Evolutionary conservation across 129 eudicot species (phyloP), one percentile per base, ranked within the genome.

Genomic region (Rutidosis leptorrhynchoides): DNA sequence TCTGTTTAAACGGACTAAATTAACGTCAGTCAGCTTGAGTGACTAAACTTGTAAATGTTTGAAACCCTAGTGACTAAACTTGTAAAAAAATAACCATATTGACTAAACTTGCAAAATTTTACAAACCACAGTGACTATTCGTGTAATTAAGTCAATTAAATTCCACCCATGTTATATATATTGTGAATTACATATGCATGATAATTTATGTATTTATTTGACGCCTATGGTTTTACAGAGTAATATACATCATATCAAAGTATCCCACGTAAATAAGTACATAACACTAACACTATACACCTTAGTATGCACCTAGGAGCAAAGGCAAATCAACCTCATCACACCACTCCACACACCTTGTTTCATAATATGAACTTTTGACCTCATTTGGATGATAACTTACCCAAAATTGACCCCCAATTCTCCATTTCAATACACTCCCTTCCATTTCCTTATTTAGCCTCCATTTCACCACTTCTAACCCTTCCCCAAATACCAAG

Each of bases 401-500:
- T 23, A 88, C 61, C 95, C 98, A 93, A 61, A 85, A 48, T 69
- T 80, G 72, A 23, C 85, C 94, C 29, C 96, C 98, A 22, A 93
- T 83, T 77, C 96, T 85, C 98, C 98, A 93, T 74, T 84, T 93
- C 79, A 93, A 70, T 63, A 93, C 92, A 80, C 98, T 88, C 69
- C 98, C 98, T 72, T 93, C 98, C 98, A 83, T 88, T 25, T 93
- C 98, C 28, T 77, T 88, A 69, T 81, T 85, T 71, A 92, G 59
- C 62, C 98, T 85, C 98, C 98, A 92, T 64, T 71, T 83, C 30
- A 83, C 96, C 23, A 72, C 84, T 43, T 83, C 96, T 45, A 83
- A 83, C 51, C 77, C 87, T 29, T 83, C 86, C 0, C 73, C 79
- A 26, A 88, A 82, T 0, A 92, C 74, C 81, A 85, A 45, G 12